Evolutionary conservation across 139 green algal species (phyloP), one percentile per base, ranked within the genome.

Genomic region (Picochlorum costavermella): DNA sequence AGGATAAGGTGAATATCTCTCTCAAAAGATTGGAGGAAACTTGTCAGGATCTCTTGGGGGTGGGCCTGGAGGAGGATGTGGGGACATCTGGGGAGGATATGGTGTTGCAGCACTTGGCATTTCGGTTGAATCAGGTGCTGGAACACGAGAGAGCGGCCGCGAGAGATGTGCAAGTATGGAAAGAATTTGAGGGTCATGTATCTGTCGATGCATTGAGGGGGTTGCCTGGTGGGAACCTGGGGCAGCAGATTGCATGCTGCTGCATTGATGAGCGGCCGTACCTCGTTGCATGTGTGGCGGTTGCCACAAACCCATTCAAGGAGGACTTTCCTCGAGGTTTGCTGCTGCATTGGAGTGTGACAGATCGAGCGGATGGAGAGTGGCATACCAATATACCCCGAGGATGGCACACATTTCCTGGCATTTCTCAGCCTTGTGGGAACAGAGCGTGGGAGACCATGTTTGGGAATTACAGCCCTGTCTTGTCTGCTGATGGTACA

Each of bases 291-390:
- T 65, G 55, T 26, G 25, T 71, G 9, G 30, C 31, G 9, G 23
- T 67, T 12, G 30, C 46, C 25, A 56, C 13, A 23, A 43, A 43
- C 11, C 56, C 56, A 1, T 50, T 72, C 45, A 56, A 69, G 12
- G 46, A 57, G 13, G 49, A 48, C 37, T 56, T 60, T 51, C 65
- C 73, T 50, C 58, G 49, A 43, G 48, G 44, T n/a, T 44, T 77
- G n/a, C 55, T 70, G 37, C 61, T 73, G 65, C 71, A 77, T 64
- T 77, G 71, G 71, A 63, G 57, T 60, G 28, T 31, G 17, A 30
- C 45, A 30, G 55, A 67, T 45, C 43, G 45, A 2, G 10, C 16
- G 3, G 5, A 30, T 9, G 50, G 55, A 12, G 40, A 29, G 17
- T 77, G 71, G 71, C 16, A 10, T 16, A 20, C 12, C 13, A 31